phyloP scores from a whole-genome alignment of 768 basidiomycete species.

The Leccinum fibrillosum region DNA sequence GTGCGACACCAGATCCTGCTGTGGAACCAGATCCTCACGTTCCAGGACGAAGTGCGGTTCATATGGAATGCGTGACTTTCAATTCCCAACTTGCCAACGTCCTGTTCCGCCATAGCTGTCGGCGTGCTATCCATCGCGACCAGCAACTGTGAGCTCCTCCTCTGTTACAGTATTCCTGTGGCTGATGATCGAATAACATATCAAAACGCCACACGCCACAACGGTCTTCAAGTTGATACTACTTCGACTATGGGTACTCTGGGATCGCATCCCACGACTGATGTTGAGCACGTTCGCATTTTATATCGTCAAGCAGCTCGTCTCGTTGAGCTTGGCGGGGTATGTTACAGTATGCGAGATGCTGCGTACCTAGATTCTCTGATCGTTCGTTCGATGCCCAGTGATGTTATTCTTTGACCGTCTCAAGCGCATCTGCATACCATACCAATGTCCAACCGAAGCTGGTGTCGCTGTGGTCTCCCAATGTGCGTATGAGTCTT shows the following conservation, averaged over 20 bases:
- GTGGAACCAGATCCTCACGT: conserved; percentile 34
- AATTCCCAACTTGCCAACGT: too few species aligned
- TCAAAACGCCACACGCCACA: too few species aligned
- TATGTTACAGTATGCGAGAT: conserved; percentile 22
- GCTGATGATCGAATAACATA: too few species aligned
- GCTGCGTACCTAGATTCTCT: conserved; percentile 16
- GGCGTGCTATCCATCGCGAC: conserved; percentile 25
- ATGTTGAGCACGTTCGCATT: conserved; percentile 28
- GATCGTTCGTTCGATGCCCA: background rate
- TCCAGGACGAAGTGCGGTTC: conserved; percentile 31
- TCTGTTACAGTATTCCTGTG: too few species aligned
- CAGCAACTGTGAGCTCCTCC: too few species aligned
- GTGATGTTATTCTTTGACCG: conserved; percentile 16
- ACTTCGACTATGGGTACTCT: conserved; percentile 38
- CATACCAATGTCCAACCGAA: conserved; percentile 16
- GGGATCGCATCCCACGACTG: conserved; percentile 27
- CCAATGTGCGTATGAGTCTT: conserved; percentile 19
- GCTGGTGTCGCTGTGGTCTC: conserved; percentile 25
- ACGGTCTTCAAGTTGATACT: conserved; percentile 16
- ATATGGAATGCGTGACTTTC: conserved; percentile 27
- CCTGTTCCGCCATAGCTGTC: too few species aligned
- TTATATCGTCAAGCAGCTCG: conserved; percentile 31
- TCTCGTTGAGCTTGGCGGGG: conserved; percentile 20
- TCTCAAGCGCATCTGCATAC: conserved; percentile 17
- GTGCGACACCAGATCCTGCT: conserved; percentile 23